Evolutionary conservation across 1,139 yeast species (phyloP).

Genomic region (Yamadazyma mexicana): DNA sequence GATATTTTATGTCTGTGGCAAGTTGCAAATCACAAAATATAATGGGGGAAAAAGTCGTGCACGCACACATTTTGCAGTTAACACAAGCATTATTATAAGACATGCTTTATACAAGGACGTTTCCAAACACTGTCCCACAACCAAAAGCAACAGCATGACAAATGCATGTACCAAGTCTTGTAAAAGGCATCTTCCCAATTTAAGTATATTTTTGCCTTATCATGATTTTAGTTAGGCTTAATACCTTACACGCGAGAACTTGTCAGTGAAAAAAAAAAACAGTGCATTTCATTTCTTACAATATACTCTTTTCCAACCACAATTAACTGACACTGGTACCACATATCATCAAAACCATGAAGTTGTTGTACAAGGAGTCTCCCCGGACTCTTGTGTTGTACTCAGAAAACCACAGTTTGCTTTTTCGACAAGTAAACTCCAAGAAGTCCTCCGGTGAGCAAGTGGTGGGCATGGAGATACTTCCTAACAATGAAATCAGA

Average conservation of each 20-base stretch:
- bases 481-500: conserved; percentile 39
- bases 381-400: conserved; percentile 57
- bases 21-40: conserved; percentile 1
- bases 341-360: conserved; percentile 31
- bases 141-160: background rate
- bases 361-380: conserved; percentile 45
- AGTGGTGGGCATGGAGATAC: conserved; percentile 56
- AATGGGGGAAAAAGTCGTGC: background rate
- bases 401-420: conserved; percentile 50
- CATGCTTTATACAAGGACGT: background rate
- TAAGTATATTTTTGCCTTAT: no score
- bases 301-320: background rate
- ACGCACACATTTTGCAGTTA: background rate
- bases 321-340: background rate
- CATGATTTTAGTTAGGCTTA: background rate
- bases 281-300: background rate
- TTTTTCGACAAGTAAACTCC: conserved; percentile 38
- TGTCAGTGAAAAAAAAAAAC: background rate
- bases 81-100: background rate
- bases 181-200: no score
- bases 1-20: background rate
- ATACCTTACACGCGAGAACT: background rate
- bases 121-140: background rate
- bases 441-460: conserved; percentile 18
- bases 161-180: no score